Evolutionary conservation across 2,329 filamentous ascomycete species (phyloP), one percentile per base, ranked within the genome.

Genomic region (Arachnomyces sp.): DNA sequence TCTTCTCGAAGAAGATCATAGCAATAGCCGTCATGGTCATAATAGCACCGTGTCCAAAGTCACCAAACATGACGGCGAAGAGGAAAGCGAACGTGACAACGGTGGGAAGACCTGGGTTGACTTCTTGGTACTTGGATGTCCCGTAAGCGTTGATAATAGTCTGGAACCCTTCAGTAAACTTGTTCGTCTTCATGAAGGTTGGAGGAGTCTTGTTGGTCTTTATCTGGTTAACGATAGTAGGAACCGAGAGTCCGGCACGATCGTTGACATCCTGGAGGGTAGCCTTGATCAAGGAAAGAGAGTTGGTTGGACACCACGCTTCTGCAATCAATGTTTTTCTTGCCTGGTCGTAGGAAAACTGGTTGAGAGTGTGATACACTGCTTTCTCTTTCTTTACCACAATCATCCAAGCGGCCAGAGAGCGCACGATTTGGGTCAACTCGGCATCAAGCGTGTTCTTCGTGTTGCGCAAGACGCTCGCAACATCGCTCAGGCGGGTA

Each of bases 21-120:
- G 88, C 86, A 41, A 80, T 57, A 11, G 92, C 85, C 42, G 87
- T 84, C 41, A 78, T 60, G 32, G 90, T 74, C 84, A 98, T 94
- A 62, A 98, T 84, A 49, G 82, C 64, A 50, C 90, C 92, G 58
- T 98, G 92, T 38, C 92, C 93, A 43, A 94, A 82, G 65, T 98
- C 92, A 72, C 92, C 93, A 60, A 98, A 98, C 92, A 98, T 98
- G 77, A 98, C 92, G 36, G 92, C 92, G 60, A 98, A 98, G 47
- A 98, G 73, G 73, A 98, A 98, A n/a, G 93, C 92, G 66, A 98
- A 98, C 4, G 92, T 98, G 48, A 98, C 82, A 51, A 96, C 88
- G 38, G 94, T 92, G 29, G 90, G 90, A 15, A 98, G 75, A 46
- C 88, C 90, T 42, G 92, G 92, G 67, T 98, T 98, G 63, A 95